phyloP scores from a whole-genome alignment of 768 basidiomycete species.

The Kwoniella sp. region DNA sequence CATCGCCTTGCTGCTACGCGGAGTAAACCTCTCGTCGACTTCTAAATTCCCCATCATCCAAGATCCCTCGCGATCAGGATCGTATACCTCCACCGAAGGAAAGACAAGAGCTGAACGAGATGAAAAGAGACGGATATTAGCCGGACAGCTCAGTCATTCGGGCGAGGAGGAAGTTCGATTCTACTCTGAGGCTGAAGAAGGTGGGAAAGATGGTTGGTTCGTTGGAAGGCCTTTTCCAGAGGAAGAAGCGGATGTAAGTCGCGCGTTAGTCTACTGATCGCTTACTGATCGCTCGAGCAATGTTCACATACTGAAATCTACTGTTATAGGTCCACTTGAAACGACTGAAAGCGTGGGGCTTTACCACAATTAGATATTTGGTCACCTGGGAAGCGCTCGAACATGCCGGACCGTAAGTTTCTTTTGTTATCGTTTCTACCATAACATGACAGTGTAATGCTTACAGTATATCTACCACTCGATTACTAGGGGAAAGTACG shows the following conservation, averaged over 20 bases:
- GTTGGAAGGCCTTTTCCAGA: conserved; percentile 76
- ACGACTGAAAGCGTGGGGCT: conserved; percentile 89
- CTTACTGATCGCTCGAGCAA: too few species aligned
- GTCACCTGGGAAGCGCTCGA: conserved; percentile 96
- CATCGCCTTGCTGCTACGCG: conserved; percentile 73
- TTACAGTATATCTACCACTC: not conserved
- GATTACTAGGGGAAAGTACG: conserved; percentile 75
- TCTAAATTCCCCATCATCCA: conserved; percentile 70
- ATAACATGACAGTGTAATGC: too few species aligned
- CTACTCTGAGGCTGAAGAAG: conserved; percentile 74
- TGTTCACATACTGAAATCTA: not conserved
- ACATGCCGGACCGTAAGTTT: conserved; percentile 88
- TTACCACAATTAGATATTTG: conserved; percentile 76
- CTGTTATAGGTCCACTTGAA: conserved; percentile 80
- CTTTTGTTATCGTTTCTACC: not conserved
- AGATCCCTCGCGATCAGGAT: not conserved
- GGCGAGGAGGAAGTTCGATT: conserved; percentile 73
- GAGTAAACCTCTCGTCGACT: conserved; percentile 91
- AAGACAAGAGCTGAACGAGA: conserved; percentile 27
- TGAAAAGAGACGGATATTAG: conserved; percentile 15
- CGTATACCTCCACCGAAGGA: not conserved
- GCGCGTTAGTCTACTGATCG: too few species aligned
- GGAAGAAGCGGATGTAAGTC: conserved; percentile 64
- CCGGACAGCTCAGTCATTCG: conserved; percentile 63
- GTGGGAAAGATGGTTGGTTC: conserved; percentile 68